Base-by-base conservation (phyloP, 148 eudicot genomes). In the Persicaria maculosa region DNA sequence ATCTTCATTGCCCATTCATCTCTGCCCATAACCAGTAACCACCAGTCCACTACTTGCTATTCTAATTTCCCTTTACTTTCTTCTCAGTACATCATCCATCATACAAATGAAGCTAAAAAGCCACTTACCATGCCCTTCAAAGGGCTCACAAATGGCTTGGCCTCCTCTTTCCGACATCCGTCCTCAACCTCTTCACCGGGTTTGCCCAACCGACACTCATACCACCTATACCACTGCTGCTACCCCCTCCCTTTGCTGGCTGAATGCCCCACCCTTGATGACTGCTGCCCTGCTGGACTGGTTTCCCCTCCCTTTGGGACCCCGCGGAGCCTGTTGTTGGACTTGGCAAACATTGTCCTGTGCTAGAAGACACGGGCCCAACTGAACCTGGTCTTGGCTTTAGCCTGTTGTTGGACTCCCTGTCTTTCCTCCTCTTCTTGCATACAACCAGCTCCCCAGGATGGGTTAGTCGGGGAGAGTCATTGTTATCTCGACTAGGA, bases 401-500 rank as follows among this genome's bases (percentile, higher is more conserved):
- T 25, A 74, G 76, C 22, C 67, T 74, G 4, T 88, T 81, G 74
- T 89, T 95, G 57, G 11, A 9, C 58, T 95, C 97, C 77, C 97
- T 59, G 55, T 95, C 99, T 75, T 92, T 95, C 75, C 99, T 89
- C 86, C 85, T 95, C 83, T 86, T 90, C 82, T 95, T 95, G 82
- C 97, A 92, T 50, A 90, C 89, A 36, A 95, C 99, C 73, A 95
- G 83, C 47, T 92, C 99, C 44, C 97, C 99, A 0, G 99, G 99
- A 79, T 95, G 99, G 31, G 92, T 84, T 57, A 85, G 80, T 16
- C 81, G 76, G 16, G 84, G 83, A 5, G 81, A 77, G 40, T 85
- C 91, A 46, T 88, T 88, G 40, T 75, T 83, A 46, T 80, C 77
- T 36, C 50, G 86, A 62, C 78, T 80, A n/a, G 76, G 73, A 70